These are phyloP conservation scores for Plasmodium inui DNA, from an alignment of 169 alveolate genomes.

Conservation along the genomic window DNA sequence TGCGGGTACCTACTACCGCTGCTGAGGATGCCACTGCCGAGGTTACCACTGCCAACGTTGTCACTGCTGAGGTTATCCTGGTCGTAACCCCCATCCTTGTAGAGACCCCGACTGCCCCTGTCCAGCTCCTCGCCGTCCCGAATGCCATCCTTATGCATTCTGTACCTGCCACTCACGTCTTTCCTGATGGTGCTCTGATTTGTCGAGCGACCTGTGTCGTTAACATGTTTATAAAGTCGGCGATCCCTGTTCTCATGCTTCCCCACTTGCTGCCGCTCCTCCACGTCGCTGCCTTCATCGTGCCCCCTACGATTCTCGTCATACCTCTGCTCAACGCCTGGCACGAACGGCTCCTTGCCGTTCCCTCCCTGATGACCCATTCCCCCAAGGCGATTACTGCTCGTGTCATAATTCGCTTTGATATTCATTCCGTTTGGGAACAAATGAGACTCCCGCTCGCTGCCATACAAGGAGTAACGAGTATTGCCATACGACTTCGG, in stretches of 20 bases:
- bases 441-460: background rate
- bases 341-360: background rate
- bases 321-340: background rate
- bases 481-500: background rate
- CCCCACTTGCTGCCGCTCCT: background rate
- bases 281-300: constrained; percentile 9
- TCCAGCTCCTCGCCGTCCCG: background rate
- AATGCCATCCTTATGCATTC: background rate
- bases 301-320: background rate
- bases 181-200: background rate
- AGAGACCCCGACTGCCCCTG: background rate
- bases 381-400: background rate
- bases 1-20: background rate
- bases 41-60: too few relatives aligned
- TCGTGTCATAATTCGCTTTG: background rate
- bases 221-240: background rate
- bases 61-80: background rate
- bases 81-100: background rate
- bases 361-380: background rate
- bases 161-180: background rate
- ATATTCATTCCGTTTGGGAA: background rate
- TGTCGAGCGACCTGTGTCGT: background rate
- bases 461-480: background rate
- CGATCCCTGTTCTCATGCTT: background rate
- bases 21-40: background rate